Evolutionary conservation across 148 eudicot species (phyloP).

Genomic region (Heliamphora exappendiculata): DNA sequence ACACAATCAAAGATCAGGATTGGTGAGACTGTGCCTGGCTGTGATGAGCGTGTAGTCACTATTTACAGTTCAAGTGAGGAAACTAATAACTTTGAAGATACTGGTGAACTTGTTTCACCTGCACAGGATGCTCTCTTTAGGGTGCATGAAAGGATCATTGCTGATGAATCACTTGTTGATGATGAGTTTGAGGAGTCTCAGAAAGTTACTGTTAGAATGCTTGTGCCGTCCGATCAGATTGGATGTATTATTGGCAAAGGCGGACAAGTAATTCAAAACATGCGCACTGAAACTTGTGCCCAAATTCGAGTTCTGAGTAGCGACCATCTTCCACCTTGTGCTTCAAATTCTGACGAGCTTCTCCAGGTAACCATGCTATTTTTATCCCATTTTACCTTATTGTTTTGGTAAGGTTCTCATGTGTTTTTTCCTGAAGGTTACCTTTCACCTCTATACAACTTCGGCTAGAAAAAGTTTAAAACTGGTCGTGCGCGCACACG

Average conservation of each 20-base stretch:
- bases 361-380: constrained; percentile 48
- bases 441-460: neutral
- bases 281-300: constrained; percentile 76
- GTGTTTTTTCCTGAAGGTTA: neutral
- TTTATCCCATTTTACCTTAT: neutral
- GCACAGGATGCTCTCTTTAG: constrained; percentile 82
- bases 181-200: constrained; percentile 55
- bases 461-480: neutral
- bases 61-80: constrained; percentile 74
- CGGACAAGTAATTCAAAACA: constrained; percentile 73
- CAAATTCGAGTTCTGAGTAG: constrained; percentile 67
- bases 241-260: constrained; percentile 96
- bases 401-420: neutral
- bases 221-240: constrained; percentile 91
- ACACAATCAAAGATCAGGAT: constrained; percentile 78
- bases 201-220: constrained; percentile 56
- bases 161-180: constrained; percentile 58
- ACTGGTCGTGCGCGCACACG: neutral
- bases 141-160: constrained; percentile 75
- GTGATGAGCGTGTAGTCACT: constrained; percentile 77
- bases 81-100: constrained; percentile 53
- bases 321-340: constrained; percentile 83
- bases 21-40: constrained; percentile 74
- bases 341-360: constrained; percentile 78
- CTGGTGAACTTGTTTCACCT: constrained; percentile 47